A percentile compares a stretch with the other conserved stretches of the same genome.
These are phyloP conservation scores for Clitocybe nebularis DNA, from an alignment of 1,284 basidiomycete species.

Conservation along the genomic window DNA sequence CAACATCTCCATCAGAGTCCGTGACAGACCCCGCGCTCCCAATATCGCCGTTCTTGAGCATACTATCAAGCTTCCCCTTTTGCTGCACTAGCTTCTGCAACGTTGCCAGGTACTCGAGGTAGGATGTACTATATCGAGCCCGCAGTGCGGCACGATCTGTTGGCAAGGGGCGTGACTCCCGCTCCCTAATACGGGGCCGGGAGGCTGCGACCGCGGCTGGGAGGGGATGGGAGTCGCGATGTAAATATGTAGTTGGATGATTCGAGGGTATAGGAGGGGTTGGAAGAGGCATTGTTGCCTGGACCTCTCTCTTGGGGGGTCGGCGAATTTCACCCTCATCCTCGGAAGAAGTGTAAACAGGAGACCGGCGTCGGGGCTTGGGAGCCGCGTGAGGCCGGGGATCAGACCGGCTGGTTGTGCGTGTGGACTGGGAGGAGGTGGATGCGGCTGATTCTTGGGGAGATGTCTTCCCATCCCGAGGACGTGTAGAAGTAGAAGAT, in stretches of 20 bases:
- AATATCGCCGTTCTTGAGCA: constrained; percentile 31
- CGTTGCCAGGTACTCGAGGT: constrained; percentile 43
- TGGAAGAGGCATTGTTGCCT: constrained; percentile 19
- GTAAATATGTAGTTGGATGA: constrained; percentile 21
- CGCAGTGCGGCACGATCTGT: constrained; percentile 47
- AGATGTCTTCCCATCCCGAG: constrained; percentile 11
- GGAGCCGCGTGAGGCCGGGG: no score
- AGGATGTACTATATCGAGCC: constrained; percentile 46
- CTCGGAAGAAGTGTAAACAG: constrained; percentile 60
- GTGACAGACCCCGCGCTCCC: constrained; percentile 32
- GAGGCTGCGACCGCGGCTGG: constrained; percentile 18
- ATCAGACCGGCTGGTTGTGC: no score
- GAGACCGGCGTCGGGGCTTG: constrained; percentile 39
- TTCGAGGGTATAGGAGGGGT: constrained; percentile 14
- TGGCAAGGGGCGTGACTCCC: constrained; percentile 33
- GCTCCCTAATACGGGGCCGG: constrained; percentile 22
- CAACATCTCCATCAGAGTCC: constrained; percentile 45
- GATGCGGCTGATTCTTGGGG: constrained; percentile 15
- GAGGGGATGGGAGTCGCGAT: no score
- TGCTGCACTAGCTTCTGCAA: constrained; percentile 45
- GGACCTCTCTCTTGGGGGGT: no score
- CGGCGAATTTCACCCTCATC: constrained; percentile 36
- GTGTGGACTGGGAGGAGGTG: constrained; percentile 19
- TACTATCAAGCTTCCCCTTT: constrained; percentile 41
- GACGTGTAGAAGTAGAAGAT: constrained; percentile 16